phyloP scores from a whole-genome alignment of 805 yeast genomes.

The Lachancea lanzarotensis region DNA sequence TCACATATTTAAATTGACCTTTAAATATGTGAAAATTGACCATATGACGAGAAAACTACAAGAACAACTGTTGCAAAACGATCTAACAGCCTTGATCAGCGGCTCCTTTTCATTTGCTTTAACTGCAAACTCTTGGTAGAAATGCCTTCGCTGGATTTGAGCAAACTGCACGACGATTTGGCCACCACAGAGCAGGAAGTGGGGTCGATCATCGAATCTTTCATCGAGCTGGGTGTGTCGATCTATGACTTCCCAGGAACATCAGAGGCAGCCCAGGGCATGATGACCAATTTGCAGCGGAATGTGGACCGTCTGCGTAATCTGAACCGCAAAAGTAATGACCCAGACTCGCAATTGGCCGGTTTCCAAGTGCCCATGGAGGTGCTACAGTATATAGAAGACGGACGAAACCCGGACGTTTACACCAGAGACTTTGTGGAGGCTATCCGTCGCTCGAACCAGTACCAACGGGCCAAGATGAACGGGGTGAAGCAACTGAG shows the following conservation, averaged over 20 bases:
- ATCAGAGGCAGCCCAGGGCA: conserved; percentile 60
- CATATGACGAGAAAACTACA: too few species aligned
- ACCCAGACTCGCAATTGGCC: conserved; percentile 30
- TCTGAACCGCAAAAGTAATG: conserved; percentile 30
- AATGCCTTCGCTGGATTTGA: conserved; percentile 3
- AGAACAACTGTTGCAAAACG: too few species aligned
- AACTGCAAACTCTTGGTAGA: not conserved
- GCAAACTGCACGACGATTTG: conserved; percentile 25
- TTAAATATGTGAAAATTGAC: too few species aligned
- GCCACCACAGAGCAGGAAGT: conserved; percentile 30
- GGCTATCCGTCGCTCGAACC: conserved; percentile 84
- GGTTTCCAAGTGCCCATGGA: conserved; percentile 63
- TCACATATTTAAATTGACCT: too few species aligned
- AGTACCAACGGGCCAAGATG: conserved; percentile 79
- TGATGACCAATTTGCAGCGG: conserved; percentile 35
- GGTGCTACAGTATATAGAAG: conserved; percentile 86
- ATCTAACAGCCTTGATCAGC: too few species aligned
- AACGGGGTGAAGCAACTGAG: conserved; percentile 57
- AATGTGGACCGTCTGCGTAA: conserved; percentile 37
- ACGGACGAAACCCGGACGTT: conserved; percentile 94
- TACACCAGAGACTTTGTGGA: conserved; percentile 96
- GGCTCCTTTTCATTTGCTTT: not conserved
- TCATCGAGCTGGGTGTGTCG: conserved; percentile 82
- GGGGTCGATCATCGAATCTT: conserved; percentile 62
- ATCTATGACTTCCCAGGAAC: conserved; percentile 94